Percentiles rank a stretch among this genome's conserved stretches.
These are phyloP conservation scores for Cladorrhinum sp. DNA, from an alignment of 2,329 filamentous ascomycete species.

Conservation along the genomic window DNA sequence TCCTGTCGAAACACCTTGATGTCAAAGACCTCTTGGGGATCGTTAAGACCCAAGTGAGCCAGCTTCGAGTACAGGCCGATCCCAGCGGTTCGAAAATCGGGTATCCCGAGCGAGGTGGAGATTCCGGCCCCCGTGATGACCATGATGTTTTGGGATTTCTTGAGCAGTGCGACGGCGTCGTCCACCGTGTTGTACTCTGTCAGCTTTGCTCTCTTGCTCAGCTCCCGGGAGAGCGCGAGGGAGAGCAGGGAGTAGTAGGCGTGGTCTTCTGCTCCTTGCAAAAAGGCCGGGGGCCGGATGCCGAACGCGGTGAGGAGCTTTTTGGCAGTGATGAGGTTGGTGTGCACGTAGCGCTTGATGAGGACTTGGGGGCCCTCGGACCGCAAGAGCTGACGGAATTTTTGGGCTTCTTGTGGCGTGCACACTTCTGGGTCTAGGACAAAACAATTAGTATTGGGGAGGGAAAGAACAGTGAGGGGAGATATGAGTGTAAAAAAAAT, in stretches of 20 bases:
- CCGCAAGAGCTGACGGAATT: constrained; percentile 68
- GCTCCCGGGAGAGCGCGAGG: constrained; percentile 74
- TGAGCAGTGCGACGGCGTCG: constrained; percentile 77
- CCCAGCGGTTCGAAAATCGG: constrained; percentile 92
- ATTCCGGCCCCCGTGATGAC: constrained; percentile 95
- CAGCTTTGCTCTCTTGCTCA: constrained; percentile 78
- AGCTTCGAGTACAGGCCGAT: constrained; percentile 88
- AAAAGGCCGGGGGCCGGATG: constrained; percentile 68
- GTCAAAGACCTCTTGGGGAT: constrained; percentile 95
- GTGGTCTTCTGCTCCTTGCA: constrained; percentile 70
- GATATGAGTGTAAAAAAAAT: constrained; percentile 17
- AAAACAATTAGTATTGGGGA: constrained; percentile 10
- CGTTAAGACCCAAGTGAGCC: constrained; percentile 69
- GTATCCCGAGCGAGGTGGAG: constrained; percentile 92
- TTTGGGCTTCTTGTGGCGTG: constrained; percentile 65
- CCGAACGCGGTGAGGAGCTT: constrained; percentile 86
- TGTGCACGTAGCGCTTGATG: constrained; percentile 66
- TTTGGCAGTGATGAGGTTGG: constrained; percentile 68
- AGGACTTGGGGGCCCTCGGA: constrained; percentile 76
- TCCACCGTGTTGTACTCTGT: constrained; percentile 78
- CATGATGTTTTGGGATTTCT: constrained; percentile 76
- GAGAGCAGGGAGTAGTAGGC: constrained; percentile 72
- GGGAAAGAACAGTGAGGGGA: too few relatives aligned
- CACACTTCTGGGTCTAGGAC: constrained; percentile 49
- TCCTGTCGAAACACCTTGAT: constrained; percentile 83